These are phyloP conservation scores for Tuber borchii DNA, from an alignment of 495 filamentous ascomycete species.

Conservation along the genomic window DNA sequence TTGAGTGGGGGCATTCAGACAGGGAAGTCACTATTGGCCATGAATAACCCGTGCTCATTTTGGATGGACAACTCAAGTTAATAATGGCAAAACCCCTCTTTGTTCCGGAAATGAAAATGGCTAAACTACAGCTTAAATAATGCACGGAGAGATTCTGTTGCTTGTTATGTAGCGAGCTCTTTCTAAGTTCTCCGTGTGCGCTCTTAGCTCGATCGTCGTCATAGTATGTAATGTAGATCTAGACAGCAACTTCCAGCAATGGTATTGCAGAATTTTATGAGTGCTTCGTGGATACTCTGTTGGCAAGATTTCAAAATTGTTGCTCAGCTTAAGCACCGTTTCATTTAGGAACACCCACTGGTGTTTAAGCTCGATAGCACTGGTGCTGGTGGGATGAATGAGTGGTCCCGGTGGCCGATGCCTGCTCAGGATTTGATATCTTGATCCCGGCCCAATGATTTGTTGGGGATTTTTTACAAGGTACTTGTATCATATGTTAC, in stretches of 20 bases:
- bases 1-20: not conserved
- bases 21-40: not conserved
- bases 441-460: not conserved
- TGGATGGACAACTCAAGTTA: not conserved
- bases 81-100: not conserved
- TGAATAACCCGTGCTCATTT: not conserved
- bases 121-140: not conserved
- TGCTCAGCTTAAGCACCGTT: not conserved
- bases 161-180: not conserved
- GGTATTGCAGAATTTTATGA: not conserved
- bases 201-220: not conserved
- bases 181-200: not conserved
- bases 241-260: not conserved
- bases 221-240: not conserved
- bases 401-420: not conserved
- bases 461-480: not conserved
- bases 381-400: not conserved
- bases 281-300: not conserved
- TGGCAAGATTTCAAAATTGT: not conserved
- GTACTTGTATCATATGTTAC: conserved; percentile 2
- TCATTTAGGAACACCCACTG: not conserved
- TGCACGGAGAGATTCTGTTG: not conserved
- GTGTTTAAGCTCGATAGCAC: not conserved
- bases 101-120: not conserved
- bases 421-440: not conserved